A percentile compares a stretch with the other conserved stretches of the same genome.
These are phyloP conservation scores for Letharia columbiana DNA, from an alignment of 495 filamentous ascomycete genomes.

Conservation along the genomic window DNA sequence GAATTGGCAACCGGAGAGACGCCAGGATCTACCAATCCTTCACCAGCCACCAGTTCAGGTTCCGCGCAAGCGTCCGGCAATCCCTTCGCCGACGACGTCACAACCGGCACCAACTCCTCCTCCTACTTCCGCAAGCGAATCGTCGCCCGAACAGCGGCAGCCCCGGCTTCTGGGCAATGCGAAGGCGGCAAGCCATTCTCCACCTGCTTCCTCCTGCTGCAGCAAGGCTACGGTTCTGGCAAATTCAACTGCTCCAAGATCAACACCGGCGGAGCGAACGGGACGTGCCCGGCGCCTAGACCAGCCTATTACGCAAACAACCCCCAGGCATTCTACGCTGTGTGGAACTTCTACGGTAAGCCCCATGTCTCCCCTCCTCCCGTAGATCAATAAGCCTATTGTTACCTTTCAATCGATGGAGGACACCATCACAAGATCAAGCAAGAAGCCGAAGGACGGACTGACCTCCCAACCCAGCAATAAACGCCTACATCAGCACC, in stretches of 20 bases:
- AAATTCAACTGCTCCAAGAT: not conserved
- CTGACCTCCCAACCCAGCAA: not conserved
- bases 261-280: not conserved
- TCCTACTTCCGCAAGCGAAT: not conserved
- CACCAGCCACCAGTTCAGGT: not conserved
- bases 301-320: not conserved
- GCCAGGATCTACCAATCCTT: not conserved
- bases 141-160: not conserved
- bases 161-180: not conserved
- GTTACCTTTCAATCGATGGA: too few relatives aligned
- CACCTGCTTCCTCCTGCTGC: not conserved
- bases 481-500: constrained; percentile 3
- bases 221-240: not conserved
- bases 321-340: not conserved
- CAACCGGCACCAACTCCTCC: not conserved
- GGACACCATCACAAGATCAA: too few relatives aligned
- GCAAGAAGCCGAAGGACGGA: not conserved
- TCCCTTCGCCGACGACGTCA: not conserved
- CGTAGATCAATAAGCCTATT: too few relatives aligned
- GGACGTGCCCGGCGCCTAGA: not conserved
- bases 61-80: not conserved
- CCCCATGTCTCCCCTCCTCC: too few relatives aligned
- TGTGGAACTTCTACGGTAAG: not conserved
- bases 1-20: not conserved
- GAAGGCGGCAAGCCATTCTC: not conserved